Evolutionary conservation across 1,284 basidiomycete genomes (phyloP), one percentile per base, ranked within the genome.

Genomic region (Vanrija pseudolonga): DNA sequence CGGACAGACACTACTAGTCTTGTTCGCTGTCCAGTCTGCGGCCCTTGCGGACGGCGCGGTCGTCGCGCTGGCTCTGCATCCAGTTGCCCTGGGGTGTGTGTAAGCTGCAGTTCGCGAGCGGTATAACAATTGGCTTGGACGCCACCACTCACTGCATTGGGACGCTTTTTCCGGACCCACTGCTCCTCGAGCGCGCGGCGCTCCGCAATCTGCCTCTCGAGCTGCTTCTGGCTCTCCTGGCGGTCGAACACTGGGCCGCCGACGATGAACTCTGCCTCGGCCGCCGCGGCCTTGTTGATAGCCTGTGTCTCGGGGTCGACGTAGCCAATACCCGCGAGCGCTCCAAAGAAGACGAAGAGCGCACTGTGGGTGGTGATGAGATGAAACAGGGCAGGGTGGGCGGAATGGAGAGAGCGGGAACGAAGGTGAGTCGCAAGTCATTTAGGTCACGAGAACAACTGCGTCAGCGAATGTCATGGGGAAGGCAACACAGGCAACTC

Each of bases 241-340:
- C 57, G 50, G 49, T 71, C 71, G 50, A 65, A 68, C 3, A 74
- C 67, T 1, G 69, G 68, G 43, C 53, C 49, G 18, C 72, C 71
- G 24, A 64, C 56, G 6, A 61, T 54, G 55, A 72, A 72, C 32
- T 52, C 56, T 24, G 53, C 50, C 19, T 57, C 48, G 23, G 47
- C 47, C 22, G 24, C 24, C 11, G 39, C 36, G 6, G 24, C 17
- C 24, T 23, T 39, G 38, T 23, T 11, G 22, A 28, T 7, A 12
- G 32, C 26, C 19, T 47, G 28, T n/a, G 59, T 52, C 26, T 59
- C 61, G 6, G 69, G 66, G 44, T 69, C 69, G 28, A 68, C 65
- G 51, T 76, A 77, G 15, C 75, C 75, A 22, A 74, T 57, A 3
- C 75, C 75, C 1, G 71, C 65, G 14, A 77, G 62, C 2, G 75